Base-by-base conservation (phyloP, 495 filamentous ascomycete species). In the Aspergillus indologenus region DNA sequence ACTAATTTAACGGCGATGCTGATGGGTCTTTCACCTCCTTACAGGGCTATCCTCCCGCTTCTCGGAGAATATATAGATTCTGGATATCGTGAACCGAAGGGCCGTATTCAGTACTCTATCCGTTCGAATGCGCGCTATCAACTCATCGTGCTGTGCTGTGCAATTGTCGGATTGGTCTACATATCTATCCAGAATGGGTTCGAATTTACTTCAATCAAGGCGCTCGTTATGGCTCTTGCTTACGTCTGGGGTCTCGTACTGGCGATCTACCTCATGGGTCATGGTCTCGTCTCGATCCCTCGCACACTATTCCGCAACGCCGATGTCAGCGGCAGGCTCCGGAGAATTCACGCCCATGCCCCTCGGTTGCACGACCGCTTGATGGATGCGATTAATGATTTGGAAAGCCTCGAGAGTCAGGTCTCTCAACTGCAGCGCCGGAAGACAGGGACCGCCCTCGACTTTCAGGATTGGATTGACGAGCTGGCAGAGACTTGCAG, bases 231-330 rank as follows among this genome's bases (percentile, higher is more conserved):
- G 86, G 94, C 94, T 21, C 77, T 97, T 54, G 92, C 91, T 31
- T 97, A 98, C 72, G 88, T 90, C 62, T 98, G 92, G 88, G 91
- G 91, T 60, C 79, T 98, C 63, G 76, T 91, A 3, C 77, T 97
- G 56, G 94, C 91, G 17, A 96, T 98, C 57, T 96, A 93, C 66
- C 81, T 98, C 20, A 97, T 98, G 94, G 94, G 94, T 7, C 92
- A 98, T 64, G 94, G 94, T 11, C 77, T 98, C 42, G 94, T 98
- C 45, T 87, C 94, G 14, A 88, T 98, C 48, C 94, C 94, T 6
- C 82, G 93, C 63, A 81, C 82, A 18, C 72, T 98, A 1, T 87
- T 92, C 67, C 83, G 85, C 47, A 89, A 88, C 65, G 85, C 91
- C 15, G 88, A 86, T 63, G 81, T 88, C 53, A 87, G 86, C 65